phyloP scores from a whole-genome alignment of 805 yeast genomes.

The Saturnispora besseyi region DNA sequence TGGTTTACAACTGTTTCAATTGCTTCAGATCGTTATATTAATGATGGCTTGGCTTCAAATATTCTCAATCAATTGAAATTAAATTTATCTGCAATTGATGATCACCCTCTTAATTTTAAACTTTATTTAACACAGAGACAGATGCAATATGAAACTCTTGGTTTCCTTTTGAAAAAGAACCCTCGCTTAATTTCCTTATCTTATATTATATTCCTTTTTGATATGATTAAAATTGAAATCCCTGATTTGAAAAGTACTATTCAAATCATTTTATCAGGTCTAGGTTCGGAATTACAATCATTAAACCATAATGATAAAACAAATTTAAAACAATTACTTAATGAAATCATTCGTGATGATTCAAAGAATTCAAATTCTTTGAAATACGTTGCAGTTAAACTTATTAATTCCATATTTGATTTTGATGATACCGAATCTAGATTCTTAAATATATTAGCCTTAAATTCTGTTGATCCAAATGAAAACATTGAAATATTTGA shows the following conservation, averaged over 20 bases:
- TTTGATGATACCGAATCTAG: slow-evolving; percentile 64
- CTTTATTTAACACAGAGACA: slow-evolving; percentile 39
- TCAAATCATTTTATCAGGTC: slow-evolving; percentile 58
- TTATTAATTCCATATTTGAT: slow-evolving; percentile 50
- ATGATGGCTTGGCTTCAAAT: slow-evolving; percentile 29
- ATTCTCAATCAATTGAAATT: slow-evolving; percentile 48
- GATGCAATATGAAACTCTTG: slow-evolving; percentile 70
- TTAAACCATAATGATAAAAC: slow-evolving; percentile 33
- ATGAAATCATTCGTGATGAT: slow-evolving; percentile 11
- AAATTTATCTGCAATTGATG: slow-evolving; percentile 34
- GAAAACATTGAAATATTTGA: slow-evolving; percentile 39
- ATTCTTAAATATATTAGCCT: slow-evolving; percentile 54
- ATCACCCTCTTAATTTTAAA: slow-evolving; percentile 20
- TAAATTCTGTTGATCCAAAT: slow-evolving; percentile 32
- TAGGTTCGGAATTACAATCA: slow-evolving; percentile 40
- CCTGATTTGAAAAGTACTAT: slow-evolving; percentile 56
- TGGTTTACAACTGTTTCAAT: slow-evolving; percentile 37
- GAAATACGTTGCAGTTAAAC: slow-evolving; percentile 59
- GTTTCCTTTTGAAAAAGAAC: slow-evolving; percentile 46
- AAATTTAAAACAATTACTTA: slow-evolving; percentile 33
- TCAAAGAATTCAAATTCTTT: slow-evolving; percentile 21
- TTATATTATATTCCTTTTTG: slow-evolving; percentile 58
- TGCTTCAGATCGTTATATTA: slow-evolving; percentile 10
- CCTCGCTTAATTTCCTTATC: slow-evolving; percentile 38
- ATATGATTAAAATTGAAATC: slow-evolving; percentile 56